A percentile compares a stretch with the other conserved stretches of the same genome.
phyloP scores from a whole-genome alignment of 2,329 filamentous ascomycete genomes.

The Colletotrichum orbiculare region DNA sequence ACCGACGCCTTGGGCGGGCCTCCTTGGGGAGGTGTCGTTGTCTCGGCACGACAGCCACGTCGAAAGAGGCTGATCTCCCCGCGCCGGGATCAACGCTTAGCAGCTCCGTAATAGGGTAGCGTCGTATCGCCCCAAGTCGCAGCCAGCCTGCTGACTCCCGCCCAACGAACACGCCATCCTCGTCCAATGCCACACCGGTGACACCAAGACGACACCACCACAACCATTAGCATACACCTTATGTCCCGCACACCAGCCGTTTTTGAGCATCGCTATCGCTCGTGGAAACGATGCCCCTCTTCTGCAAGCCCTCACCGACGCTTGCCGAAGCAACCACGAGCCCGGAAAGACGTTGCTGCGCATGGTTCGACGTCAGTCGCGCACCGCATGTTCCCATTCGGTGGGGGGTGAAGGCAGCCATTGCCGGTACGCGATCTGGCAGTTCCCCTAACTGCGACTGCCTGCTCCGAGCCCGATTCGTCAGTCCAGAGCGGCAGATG shows the following conservation, averaged over 20 bases:
- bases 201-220: constrained; percentile 2
- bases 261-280: background rate
- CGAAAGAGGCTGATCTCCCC: constrained; percentile 30
- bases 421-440: background rate
- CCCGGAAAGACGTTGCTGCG: background rate
- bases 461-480: background rate
- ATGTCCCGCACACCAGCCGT: background rate
- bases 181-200: constrained; percentile 10
- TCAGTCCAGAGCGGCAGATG: background rate
- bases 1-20: constrained; percentile 18
- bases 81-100: constrained; percentile 23
- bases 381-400: background rate
- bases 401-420: background rate
- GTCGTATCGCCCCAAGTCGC: constrained; percentile 1
- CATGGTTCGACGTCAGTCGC: background rate
- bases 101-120: background rate
- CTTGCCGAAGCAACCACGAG: constrained; percentile 10
- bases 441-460: background rate
- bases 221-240: background rate
- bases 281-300: constrained; percentile 1
- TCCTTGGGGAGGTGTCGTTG: constrained; percentile 32
- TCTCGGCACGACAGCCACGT: constrained; percentile 31
- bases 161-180: constrained; percentile 22
- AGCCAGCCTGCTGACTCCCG: constrained; percentile 20
- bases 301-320: background rate